Percentiles rank a stretch among this genome's conserved stretches.
These are phyloP conservation scores for Aureobasidium sp. DNA, from an alignment of 2,329 filamentous ascomycete species.

Conservation along the genomic window DNA sequence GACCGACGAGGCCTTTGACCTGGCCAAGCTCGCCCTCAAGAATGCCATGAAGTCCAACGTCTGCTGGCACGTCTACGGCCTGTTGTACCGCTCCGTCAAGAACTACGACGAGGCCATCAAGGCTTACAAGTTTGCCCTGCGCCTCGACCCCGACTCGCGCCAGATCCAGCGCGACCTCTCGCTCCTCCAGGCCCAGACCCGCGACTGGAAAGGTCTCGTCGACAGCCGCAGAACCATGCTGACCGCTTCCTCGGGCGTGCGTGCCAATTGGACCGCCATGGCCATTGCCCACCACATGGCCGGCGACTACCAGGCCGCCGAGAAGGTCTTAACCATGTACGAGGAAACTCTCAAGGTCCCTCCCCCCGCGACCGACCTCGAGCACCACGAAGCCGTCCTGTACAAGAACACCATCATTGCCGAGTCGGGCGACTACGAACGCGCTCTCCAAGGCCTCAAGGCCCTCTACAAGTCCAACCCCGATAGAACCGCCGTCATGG, in stretches of 20 bases:
- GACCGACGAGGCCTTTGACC: conserved; percentile 83
- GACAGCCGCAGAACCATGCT: conserved; percentile 84
- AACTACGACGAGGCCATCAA: conserved; percentile 99
- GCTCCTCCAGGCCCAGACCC: conserved; percentile 88
- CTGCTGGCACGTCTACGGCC: conserved; percentile 97
- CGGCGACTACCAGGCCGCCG: conserved; percentile 77
- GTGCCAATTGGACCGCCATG: conserved; percentile 96
- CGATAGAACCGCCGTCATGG: conserved; percentile 77
- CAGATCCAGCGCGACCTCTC: conserved; percentile 94
- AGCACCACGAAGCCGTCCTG: conserved; percentile 86
- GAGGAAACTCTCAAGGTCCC: conserved; percentile 84
- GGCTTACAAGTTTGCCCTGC: conserved; percentile 92
- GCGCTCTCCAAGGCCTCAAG: conserved; percentile 80
- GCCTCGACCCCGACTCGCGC: conserved; percentile 83
- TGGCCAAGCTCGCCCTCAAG: conserved; percentile 85
- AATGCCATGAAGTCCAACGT: conserved; percentile 99
- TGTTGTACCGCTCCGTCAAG: conserved; percentile 87
- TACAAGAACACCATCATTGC: conserved; percentile 96
- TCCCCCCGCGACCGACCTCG: conserved; percentile 69
- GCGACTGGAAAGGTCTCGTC: conserved; percentile 89
- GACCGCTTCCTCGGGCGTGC: conserved; percentile 66
- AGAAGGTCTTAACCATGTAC: conserved; percentile 83
- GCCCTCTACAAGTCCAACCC: conserved; percentile 66
- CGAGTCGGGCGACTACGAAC: conserved; percentile 72
- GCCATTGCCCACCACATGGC: conserved; percentile 86